These are phyloP conservation scores for Phyllosticta capitalensis DNA, from an alignment of 2,329 filamentous ascomycete genomes.

Conservation along the genomic window DNA sequence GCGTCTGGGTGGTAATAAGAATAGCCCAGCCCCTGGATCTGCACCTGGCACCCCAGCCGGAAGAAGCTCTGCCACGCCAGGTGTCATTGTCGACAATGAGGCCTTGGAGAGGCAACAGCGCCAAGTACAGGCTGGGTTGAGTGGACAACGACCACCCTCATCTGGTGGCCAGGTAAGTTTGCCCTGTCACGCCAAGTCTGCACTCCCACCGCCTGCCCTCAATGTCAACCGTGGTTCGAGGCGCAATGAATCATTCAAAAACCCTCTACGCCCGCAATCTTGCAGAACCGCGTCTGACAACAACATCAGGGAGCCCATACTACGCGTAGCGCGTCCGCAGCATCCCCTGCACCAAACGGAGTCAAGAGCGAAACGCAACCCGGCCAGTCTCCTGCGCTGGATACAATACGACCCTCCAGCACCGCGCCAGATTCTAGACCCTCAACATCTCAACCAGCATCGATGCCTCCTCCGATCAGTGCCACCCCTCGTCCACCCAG, in stretches of 20 bases:
- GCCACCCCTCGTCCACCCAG: conserved; percentile 27
- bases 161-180: conserved; percentile 20
- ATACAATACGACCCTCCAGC: conserved; percentile 28
- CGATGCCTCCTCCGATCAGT: conserved; percentile 30
- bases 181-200: neutral
- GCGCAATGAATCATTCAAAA: too few species aligned
- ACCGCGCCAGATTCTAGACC: conserved; percentile 22
- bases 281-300: conserved; percentile 1
- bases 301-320: conserved; percentile 16
- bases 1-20: conserved; percentile 48
- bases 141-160: conserved; percentile 24
- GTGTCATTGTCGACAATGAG: conserved; percentile 45
- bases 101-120: conserved; percentile 44
- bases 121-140: conserved; percentile 42
- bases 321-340: conserved; percentile 31
- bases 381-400: conserved; percentile 35
- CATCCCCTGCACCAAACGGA: conserved; percentile 19
- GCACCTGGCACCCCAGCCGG: conserved; percentile 29
- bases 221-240: neutral
- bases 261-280: neutral
- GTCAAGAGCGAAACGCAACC: conserved; percentile 31
- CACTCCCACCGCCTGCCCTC: conserved; percentile 12
- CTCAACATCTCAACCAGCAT: conserved; percentile 22
- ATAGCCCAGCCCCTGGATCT: conserved; percentile 24
- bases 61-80: conserved; percentile 35